phyloP scores from a whole-genome alignment of 2,329 filamentous ascomycete species.

The Xylariaceae sp. region DNA sequence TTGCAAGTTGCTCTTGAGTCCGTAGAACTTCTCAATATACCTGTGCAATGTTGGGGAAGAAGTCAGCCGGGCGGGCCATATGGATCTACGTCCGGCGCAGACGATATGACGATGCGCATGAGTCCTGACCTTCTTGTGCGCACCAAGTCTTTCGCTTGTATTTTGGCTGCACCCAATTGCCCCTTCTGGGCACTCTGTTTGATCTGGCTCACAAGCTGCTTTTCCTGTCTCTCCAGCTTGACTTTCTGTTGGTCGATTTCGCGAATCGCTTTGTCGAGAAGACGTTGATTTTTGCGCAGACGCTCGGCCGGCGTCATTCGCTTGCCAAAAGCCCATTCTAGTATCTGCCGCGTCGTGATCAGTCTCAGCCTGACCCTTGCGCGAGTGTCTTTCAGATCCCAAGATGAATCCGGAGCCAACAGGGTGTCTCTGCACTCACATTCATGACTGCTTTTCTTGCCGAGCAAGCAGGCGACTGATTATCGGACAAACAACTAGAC shows the following conservation, averaged over 20 bases:
- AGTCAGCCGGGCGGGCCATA: neutral
- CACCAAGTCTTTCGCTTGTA: constrained; percentile 95
- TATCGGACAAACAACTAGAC: neutral
- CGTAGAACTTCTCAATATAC: constrained; percentile 97
- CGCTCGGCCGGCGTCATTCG: constrained; percentile 95
- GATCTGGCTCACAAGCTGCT: constrained; percentile 91
- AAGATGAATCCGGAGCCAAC: neutral
- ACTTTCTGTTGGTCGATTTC: constrained; percentile 91
- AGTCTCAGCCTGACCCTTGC: neutral
- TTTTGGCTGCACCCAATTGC: constrained; percentile 97
- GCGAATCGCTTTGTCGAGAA: constrained; percentile 93
- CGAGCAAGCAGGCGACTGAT: neutral
- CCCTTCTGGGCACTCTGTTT: constrained; percentile 98
- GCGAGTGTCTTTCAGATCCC: neutral
- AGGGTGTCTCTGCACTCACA: constrained; percentile 4
- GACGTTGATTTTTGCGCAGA: constrained; percentile 88
- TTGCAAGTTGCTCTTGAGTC: constrained; percentile 94
- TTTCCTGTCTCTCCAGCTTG: constrained; percentile 98
- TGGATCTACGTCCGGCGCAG: neutral
- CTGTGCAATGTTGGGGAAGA: constrained; percentile 36
- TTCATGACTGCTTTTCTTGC: constrained; percentile 11
- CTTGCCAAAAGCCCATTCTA: constrained; percentile 99
- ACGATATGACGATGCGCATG: neutral
- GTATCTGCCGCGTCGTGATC: constrained; percentile 56
- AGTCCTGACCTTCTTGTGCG: constrained; percentile 68